phyloP scores from a whole-genome alignment of 805 yeast species.

The Wickerhamiella azyma region DNA sequence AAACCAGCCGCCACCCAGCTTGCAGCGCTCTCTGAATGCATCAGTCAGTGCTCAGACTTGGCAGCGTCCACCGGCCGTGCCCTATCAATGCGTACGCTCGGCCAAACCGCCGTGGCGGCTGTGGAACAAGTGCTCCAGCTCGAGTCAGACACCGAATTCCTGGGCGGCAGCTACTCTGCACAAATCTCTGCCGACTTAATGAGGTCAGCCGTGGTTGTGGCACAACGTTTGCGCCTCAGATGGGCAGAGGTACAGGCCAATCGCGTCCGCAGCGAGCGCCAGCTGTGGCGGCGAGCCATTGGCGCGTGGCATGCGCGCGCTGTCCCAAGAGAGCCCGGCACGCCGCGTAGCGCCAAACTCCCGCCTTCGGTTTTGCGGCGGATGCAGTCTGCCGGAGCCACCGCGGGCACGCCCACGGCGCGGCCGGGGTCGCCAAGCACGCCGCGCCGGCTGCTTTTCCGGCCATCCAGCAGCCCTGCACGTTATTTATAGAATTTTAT shows the following conservation, averaged over 20 bases:
- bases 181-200: neutral
- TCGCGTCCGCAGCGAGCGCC: neutral
- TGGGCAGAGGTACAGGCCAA: neutral
- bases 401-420: neutral
- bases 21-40: no score
- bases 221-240: neutral
- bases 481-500: no score
- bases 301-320: neutral
- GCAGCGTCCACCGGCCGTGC: no score
- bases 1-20: no score
- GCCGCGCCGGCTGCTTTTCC: neutral
- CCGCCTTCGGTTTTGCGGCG: neutral
- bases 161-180: neutral
- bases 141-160: neutral
- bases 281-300: neutral
- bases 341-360: neutral
- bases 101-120: no score
- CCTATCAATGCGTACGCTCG: no score
- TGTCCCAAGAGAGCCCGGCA: neutral
- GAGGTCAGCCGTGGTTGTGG: neutral
- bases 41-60: no score
- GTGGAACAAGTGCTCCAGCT: no score
- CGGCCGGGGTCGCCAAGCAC: neutral
- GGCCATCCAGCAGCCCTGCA: neutral
- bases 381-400: neutral